These are phyloP conservation scores for Hortiboletus rubellus DNA, from an alignment of 1,284 basidiomycete species.

Conservation along the genomic window DNA sequence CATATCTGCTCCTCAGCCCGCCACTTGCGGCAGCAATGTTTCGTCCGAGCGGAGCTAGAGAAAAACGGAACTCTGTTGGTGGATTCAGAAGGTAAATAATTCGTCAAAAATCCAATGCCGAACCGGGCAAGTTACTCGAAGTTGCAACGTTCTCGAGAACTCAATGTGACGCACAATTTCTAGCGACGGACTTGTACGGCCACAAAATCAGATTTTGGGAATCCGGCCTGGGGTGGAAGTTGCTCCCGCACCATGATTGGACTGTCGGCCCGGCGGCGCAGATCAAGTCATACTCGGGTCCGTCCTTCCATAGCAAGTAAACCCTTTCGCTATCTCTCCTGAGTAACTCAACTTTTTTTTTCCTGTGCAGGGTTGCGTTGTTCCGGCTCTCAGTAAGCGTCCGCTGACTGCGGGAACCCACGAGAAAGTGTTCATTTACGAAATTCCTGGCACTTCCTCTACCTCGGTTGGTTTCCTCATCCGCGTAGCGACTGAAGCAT, in stretches of 20 bases:
- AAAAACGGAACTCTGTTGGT: slow-evolving; percentile 16
- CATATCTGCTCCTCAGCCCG: too few relatives aligned
- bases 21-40: slow-evolving; percentile 23
- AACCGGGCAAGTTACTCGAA: slow-evolving; percentile 1
- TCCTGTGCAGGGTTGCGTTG: slow-evolving; percentile 13
- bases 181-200: slow-evolving; percentile 90
- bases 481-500: slow-evolving; percentile 23
- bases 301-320: slow-evolving; percentile 76
- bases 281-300: slow-evolving; percentile 17
- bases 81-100: too few relatives aligned
- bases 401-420: slow-evolving; percentile 93
- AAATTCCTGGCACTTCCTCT: slow-evolving; percentile 75
- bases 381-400: slow-evolving; percentile 64
- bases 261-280: slow-evolving; percentile 46
- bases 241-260: slow-evolving; percentile 89
- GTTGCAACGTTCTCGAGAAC: slow-evolving; percentile 19
- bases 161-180: slow-evolving; percentile 61
- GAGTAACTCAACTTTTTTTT: slow-evolving; percentile 56
- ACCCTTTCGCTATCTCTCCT: slow-evolving; percentile 93
- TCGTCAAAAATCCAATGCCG: too few relatives aligned
- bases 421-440: slow-evolving; percentile 89
- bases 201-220: slow-evolving; percentile 99
- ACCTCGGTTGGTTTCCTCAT: slow-evolving; percentile 45
- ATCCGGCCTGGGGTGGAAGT: slow-evolving; percentile 93
- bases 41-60: slow-evolving; percentile 34